phyloP scores from a whole-genome alignment of 2,329 filamentous ascomycete species.

The Chrysosporium queenslandicum region DNA sequence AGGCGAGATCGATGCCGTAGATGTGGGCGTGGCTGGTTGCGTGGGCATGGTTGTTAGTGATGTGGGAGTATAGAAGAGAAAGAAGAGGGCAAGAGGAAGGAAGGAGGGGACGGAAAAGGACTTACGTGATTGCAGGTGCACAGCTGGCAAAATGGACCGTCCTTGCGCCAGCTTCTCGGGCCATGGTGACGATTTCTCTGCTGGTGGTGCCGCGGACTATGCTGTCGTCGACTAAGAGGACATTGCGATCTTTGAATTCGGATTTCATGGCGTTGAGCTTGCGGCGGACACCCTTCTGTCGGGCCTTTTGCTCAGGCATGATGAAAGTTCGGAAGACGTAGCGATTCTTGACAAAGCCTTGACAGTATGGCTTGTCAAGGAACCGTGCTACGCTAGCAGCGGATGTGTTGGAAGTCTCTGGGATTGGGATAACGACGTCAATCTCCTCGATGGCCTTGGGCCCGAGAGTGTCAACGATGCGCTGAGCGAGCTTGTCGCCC shows the following conservation, averaged over 20 bases:
- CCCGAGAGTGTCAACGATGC: conserved; percentile 57
- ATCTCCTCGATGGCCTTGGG: conserved; percentile 63
- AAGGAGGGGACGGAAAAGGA: background rate
- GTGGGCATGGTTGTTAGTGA: no score
- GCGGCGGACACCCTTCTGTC: conserved; percentile 76
- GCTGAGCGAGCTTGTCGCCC: conserved; percentile 70
- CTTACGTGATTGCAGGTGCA: conserved; percentile 62
- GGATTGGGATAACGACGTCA: conserved; percentile 71
- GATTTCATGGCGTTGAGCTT: conserved; percentile 81
- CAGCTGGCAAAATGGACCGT: conserved; percentile 78
- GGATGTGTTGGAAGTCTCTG: conserved; percentile 72
- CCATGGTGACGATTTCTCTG: conserved; percentile 72
- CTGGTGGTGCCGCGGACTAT: conserved; percentile 81
- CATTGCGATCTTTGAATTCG: conserved; percentile 71
- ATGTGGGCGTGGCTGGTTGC: conserved; percentile 69
- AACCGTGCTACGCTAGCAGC: conserved; percentile 65
- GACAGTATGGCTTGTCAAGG: conserved; percentile 65
- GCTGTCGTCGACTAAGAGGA: conserved; percentile 79
- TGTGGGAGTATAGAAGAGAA: background rate
- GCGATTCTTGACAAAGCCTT: conserved; percentile 80
- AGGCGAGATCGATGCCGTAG: conserved; percentile 69
- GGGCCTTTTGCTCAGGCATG: conserved; percentile 68
- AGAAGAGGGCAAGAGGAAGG: background rate
- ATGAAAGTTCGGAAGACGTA: conserved; percentile 86
- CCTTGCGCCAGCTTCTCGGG: conserved; percentile 68